These are phyloP conservation scores for Pilatotrama ljubarskyi DNA, from an alignment of 768 basidiomycete species.

Conservation along the genomic window DNA sequence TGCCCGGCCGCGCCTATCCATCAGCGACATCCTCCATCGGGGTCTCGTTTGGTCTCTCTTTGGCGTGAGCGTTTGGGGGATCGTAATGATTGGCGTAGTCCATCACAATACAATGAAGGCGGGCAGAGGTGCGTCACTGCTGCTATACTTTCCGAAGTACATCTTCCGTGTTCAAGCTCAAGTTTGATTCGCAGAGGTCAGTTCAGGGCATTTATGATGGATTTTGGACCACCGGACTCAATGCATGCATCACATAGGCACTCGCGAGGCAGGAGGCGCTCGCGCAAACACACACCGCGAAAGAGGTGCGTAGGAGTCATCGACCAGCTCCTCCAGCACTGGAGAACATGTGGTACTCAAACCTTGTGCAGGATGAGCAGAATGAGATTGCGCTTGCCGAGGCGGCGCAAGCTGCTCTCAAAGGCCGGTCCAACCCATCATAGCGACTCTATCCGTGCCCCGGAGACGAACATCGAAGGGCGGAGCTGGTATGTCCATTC, in stretches of 20 bases:
- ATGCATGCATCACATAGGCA: background rate
- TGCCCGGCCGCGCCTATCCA: slow-evolving; percentile 25
- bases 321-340: background rate
- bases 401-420: slow-evolving; percentile 17
- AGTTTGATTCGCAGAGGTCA: slow-evolving; percentile 4
- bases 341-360: background rate
- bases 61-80: slow-evolving; percentile 51
- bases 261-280: slow-evolving; percentile 14
- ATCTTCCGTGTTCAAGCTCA: background rate
- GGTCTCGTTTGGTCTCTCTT: slow-evolving; percentile 54
- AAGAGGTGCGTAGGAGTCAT: slow-evolving; percentile 9
- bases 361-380: slow-evolving; percentile 3
- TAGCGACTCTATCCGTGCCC: background rate
- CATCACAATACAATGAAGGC: slow-evolving; percentile 55
- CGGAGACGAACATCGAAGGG: background rate
- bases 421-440: slow-evolving; percentile 2
- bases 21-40: slow-evolving; percentile 53
- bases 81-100: slow-evolving; percentile 51
- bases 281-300: background rate
- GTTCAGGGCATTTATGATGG: too few relatives aligned
- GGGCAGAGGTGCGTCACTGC: slow-evolving; percentile 51
- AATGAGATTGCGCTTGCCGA: slow-evolving; percentile 17
- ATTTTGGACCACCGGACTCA: background rate
- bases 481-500: background rate
- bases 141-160: too few relatives aligned